phyloP scores from a whole-genome alignment of 345 rosid species.

The Dovyalis caffra region DNA sequence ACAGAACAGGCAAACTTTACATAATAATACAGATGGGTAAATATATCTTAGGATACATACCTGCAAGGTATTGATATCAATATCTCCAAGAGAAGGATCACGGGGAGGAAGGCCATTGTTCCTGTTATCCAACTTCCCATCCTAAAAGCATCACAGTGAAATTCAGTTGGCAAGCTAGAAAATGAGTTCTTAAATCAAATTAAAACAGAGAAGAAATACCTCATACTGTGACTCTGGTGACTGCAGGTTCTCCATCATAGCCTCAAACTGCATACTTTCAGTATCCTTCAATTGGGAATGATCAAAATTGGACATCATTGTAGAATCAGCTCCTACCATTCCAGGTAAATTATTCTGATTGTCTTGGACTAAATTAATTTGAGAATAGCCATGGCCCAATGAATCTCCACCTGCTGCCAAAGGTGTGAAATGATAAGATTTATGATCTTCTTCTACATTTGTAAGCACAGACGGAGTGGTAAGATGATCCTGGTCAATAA shows the following conservation, averaged over 20 bases:
- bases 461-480: conserved; percentile 26
- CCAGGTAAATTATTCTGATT: conserved; percentile 33
- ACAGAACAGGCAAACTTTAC: conserved; percentile 4
- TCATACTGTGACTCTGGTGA: conserved; percentile 47
- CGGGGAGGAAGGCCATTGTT: conserved; percentile 50
- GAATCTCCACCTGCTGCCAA: conserved; percentile 38
- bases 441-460: conserved; percentile 35
- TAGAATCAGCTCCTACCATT: conserved; percentile 28
- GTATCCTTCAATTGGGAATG: conserved; percentile 39
- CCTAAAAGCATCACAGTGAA: conserved; percentile 45
- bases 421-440: conserved; percentile 39
- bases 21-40: conserved; percentile 12
- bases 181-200: conserved; percentile 23
- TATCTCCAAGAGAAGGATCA: conserved; percentile 50
- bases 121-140: conserved; percentile 49
- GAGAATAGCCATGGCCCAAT: conserved; percentile 35
- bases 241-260: conserved; percentile 59
- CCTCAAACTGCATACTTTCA: conserved; percentile 66
- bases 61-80: conserved; percentile 74
- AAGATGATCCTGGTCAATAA: conserved; percentile 59
- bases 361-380: conserved; percentile 44
- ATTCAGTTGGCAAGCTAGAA: conserved; percentile 11
- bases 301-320: conserved; percentile 25
- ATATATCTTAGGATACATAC: conserved; percentile 33
- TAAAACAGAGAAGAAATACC: conserved; percentile 44